Base-by-base conservation (phyloP, 78 protist species). In the Dictyostelium firmibasis region DNA sequence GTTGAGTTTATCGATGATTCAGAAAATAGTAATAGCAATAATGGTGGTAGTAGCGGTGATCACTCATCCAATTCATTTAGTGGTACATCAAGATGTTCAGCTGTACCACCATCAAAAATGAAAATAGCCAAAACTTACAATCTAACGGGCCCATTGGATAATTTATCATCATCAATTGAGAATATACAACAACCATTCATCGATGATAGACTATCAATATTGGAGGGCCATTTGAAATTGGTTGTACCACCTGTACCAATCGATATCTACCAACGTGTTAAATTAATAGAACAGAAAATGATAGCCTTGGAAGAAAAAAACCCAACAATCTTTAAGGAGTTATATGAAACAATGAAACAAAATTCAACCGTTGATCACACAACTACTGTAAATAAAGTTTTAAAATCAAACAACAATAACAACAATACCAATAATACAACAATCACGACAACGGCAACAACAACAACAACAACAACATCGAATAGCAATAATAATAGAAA, bases 281-380 rank as follows among this genome's bases (percentile, higher is more conserved):
- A 89, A 81, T 18, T 27, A 20, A 38, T 89, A 4, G 94, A 89
- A 69, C 86, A 89, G 7, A 89, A 89, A 47, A 81, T 89, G 16
- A 27, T 89, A 57, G 29, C 70, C 2, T 79, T 89, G 5, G 94
- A 89, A 69, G 38, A 70, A 8, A 78, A 81, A 13, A 44, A 89
- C 31, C 86, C 94, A 27, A 1, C 36, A 20, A 60, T 81, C 44
- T 89, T 89, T 50, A 89, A 69, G 33, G 60, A 81, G 7, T 9
- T 78, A 8, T 89, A 89, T 89, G 86, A 78, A 11, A 35, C 27
- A 47, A 27, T 36, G 53, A 36, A 31, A 36, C 31, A 36, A 38
- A 38, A 36, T 36, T 75, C 82, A 36, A 75, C 82, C 5, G 53
- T 75, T 36, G 82, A 36, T 20, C 77, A 70, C 13, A 27, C 44